Evolutionary conservation across 208 protist genomes (phyloP).

Genomic region (Eutreptiella sp.): DNA sequence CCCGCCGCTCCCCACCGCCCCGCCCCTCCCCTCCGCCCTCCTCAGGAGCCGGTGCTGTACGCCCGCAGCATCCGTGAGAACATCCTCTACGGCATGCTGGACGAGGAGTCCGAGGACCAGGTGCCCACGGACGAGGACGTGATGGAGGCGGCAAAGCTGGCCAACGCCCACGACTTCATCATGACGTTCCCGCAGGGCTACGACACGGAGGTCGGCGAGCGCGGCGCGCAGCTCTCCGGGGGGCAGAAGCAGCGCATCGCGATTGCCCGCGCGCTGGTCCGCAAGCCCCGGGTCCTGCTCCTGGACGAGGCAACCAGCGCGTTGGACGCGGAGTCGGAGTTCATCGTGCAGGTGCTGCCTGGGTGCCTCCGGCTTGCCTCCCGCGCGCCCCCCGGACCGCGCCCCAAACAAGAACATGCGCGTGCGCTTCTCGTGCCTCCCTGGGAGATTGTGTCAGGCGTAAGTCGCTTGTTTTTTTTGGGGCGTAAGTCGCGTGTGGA

Average conservation of each 20-base stretch:
- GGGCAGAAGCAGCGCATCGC: conserved; percentile 50
- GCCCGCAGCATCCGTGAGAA: conserved; percentile 35
- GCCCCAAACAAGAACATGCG: too few species aligned
- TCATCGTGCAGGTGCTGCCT: too few species aligned
- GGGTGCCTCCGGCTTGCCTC: too few species aligned
- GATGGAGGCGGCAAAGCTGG: conserved; percentile 3
- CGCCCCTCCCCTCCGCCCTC: too few species aligned
- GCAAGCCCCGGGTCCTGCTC: conserved; percentile 40
- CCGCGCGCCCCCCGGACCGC: too few species aligned
- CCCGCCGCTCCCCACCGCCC: too few species aligned
- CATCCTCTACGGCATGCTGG: conserved; percentile 22
- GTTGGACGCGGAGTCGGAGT: conserved; percentile 53
- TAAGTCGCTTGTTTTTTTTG: too few species aligned
- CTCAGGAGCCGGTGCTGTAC: conserved; percentile 25
- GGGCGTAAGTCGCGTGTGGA: too few species aligned
- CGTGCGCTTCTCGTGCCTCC: too few species aligned
- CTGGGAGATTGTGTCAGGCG: too few species aligned
- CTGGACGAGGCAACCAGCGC: conserved; percentile 53
- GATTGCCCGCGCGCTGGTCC: conserved; percentile 43
- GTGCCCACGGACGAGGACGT: neutral
- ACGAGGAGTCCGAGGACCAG: neutral
- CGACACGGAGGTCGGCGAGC: conserved; percentile 39
- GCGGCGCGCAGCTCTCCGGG: conserved; percentile 37
- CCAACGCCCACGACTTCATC: conserved; percentile 36
- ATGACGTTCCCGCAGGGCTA: conserved; percentile 36